phyloP scores from a whole-genome alignment of 2,329 filamentous ascomycete genomes.

The Metarhizium brunneum region DNA sequence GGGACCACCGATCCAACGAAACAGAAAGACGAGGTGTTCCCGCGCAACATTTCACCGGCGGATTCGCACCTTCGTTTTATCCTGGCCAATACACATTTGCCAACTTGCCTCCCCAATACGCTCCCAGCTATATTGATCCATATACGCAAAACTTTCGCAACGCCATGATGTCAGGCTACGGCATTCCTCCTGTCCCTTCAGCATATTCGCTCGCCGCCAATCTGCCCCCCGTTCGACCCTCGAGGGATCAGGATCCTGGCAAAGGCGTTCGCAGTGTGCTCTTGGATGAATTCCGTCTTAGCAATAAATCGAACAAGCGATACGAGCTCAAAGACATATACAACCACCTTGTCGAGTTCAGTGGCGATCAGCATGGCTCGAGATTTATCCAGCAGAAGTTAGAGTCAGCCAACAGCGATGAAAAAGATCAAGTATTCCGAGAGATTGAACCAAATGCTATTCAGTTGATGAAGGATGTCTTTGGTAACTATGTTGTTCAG shows the following conservation, averaged over 20 bases:
- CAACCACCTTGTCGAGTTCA: constrained; percentile 83
- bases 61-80: constrained; percentile 22
- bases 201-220: constrained; percentile 17
- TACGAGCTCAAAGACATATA: constrained; percentile 89
- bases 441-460: constrained; percentile 80
- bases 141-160: constrained; percentile 27
- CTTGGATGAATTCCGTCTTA: constrained; percentile 71
- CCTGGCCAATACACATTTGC: constrained; percentile 18
- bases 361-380: constrained; percentile 90
- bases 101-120: constrained; percentile 25
- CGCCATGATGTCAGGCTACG: constrained; percentile 23
- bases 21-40: constrained; percentile 26
- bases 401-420: constrained; percentile 86
- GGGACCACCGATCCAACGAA: constrained; percentile 26
- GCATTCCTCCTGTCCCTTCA: constrained; percentile 24
- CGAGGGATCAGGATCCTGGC: constrained; percentile 48
- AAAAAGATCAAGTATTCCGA: constrained; percentile 82
- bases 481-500: constrained; percentile 97
- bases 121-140: constrained; percentile 24
- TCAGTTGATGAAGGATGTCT: constrained; percentile 91
- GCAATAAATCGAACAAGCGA: constrained; percentile 59
- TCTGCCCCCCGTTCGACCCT: constrained; percentile 23
- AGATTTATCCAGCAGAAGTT: constrained; percentile 93
- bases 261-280: constrained; percentile 60
- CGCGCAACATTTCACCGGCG: constrained; percentile 20